Percentiles rank a stretch among this genome's conserved stretches.
Conservation (phyloP, 352 stramenopile genomes). For the Phytophthora crassamura region DNA sequence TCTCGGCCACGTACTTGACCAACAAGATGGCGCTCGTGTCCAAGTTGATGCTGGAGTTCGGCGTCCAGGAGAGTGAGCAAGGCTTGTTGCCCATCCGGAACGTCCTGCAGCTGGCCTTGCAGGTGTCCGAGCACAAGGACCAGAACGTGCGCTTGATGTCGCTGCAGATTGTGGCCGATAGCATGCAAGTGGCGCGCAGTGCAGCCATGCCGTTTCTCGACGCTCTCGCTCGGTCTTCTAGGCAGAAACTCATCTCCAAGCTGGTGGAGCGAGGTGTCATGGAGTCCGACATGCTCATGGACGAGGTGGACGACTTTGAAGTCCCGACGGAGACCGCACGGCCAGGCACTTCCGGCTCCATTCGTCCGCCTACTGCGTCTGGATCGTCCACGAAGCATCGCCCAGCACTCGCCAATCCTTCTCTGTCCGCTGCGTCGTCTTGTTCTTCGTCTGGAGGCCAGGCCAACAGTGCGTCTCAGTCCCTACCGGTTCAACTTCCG, state of each 20-base stretch:
- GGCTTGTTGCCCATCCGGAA: slow-evolving; percentile 63
- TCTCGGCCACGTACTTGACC: slow-evolving; percentile 62
- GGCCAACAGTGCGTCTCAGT: slow-evolving; percentile 27
- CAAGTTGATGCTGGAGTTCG: slow-evolving; percentile 84
- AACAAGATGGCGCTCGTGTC: slow-evolving; percentile 80
- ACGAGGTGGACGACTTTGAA: slow-evolving; percentile 87
- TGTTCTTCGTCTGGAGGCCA: slow-evolving; percentile 23
- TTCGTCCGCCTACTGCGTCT: slow-evolving; percentile 73
- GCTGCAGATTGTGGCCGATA: slow-evolving; percentile 74
- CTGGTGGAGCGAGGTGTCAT: slow-evolving; percentile 76
- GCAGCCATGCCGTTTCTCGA: slow-evolving; percentile 79
- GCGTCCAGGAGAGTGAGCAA: slow-evolving; percentile 57
- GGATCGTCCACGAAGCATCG: slow-evolving; percentile 84
- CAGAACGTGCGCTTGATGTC: slow-evolving; percentile 66
- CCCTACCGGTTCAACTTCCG: slow-evolving; percentile 53
- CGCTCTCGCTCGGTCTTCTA: slow-evolving; percentile 58
- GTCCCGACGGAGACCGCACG: slow-evolving; percentile 42
- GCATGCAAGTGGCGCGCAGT: slow-evolving; percentile 61
- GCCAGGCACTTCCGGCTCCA: slow-evolving; percentile 58
- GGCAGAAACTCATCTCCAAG: slow-evolving; percentile 86
- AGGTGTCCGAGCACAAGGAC: slow-evolving; percentile 81
- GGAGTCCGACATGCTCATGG: slow-evolving; percentile 83
- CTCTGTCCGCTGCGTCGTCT: slow-evolving; percentile 44
- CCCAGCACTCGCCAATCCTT: slow-evolving; percentile 61
- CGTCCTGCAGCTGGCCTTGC: slow-evolving; percentile 70